A percentile compares a stretch with the other conserved stretches of the same genome.
phyloP scores from a whole-genome alignment of 2,329 filamentous ascomycete genomes.

The Hypoxylon sp. region DNA sequence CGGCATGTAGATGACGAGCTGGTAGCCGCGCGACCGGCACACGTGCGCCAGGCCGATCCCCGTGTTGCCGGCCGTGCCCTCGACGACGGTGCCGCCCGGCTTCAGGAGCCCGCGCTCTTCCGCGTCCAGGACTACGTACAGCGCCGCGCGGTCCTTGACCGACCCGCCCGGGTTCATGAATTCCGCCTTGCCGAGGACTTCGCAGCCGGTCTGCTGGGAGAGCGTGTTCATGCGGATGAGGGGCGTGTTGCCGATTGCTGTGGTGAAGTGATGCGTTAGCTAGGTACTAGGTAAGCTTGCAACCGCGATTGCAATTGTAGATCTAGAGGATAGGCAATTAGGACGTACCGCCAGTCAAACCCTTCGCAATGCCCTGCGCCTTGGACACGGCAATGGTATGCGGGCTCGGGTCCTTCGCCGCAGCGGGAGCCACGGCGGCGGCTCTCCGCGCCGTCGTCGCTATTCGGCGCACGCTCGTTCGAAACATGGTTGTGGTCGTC shows the following conservation, averaged over 20 bases:
- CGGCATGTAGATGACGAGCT: slow-evolving; percentile 99
- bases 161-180: slow-evolving; percentile 98
- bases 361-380: slow-evolving; percentile 83
- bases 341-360: slow-evolving; percentile 82
- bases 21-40: slow-evolving; percentile 91
- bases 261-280: slow-evolving; percentile 22
- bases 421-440: slow-evolving; percentile 57
- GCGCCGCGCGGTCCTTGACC: slow-evolving; percentile 95
- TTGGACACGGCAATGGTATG: slow-evolving; percentile 81
- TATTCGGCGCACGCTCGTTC: slow-evolving; percentile 77
- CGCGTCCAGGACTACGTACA: slow-evolving; percentile 94
- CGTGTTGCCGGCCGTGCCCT: slow-evolving; percentile 97
- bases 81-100: slow-evolving; percentile 93
- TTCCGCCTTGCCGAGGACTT: slow-evolving; percentile 95
- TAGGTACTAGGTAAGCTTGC: background rate
- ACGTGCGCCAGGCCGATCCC: slow-evolving; percentile 98
- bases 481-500: slow-evolving; percentile 72
- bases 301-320: background rate
- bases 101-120: slow-evolving; percentile 87
- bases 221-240: slow-evolving; percentile 91
- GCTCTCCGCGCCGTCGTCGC: slow-evolving; percentile 71
- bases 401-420: slow-evolving; percentile 62
- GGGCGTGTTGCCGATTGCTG: slow-evolving; percentile 97
- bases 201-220: slow-evolving; percentile 92
- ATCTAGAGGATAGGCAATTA: background rate